Evolutionary conservation across 2,329 filamentous ascomycete genomes (phyloP), one percentile per base, ranked within the genome.

Genomic region (Penicillium sp.): DNA sequence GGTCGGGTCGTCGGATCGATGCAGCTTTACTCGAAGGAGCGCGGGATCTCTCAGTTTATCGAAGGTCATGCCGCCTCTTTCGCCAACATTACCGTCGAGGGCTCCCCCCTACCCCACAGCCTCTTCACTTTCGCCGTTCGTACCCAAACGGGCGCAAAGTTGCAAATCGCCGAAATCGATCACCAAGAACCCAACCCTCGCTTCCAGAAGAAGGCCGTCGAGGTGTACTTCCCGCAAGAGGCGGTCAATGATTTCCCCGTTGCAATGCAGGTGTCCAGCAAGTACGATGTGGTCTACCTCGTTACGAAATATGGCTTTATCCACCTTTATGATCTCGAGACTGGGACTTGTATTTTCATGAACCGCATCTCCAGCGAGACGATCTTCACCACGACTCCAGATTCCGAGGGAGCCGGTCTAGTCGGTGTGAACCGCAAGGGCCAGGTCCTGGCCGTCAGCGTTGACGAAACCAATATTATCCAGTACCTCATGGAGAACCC

Each of bases 251-350:
- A 99, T 74, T 99, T 99, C 81, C 94, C 95, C 2, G 94, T 99
- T 55, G 92, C 93, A 19, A 94, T 99, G 79, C 95, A 99, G 78
- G 88, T 99, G 46, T 97, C 94, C 4, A 87, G 91, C 70, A 96
- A 94, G 78, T 99, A 99, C 77, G 93, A 92, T 70, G 87, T 99
- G 72, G 88, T 99, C 70, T 97, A 97, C 78, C 86, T 99, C 70
- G 91, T 99, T 61, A 99, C 94, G 56, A 99, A 99, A 77, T 99
- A 97, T 71, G 94, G 94, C 52, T 99, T 97, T 79, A 97, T 99
- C 69, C 94, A 99, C 78, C 85, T 99, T 25, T 97, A 99, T 78
- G 95, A 99, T 71, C 86, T 99, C 56, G 95, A 99, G 81, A 94
- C 90, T 8, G 95, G 91, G 57, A 90, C 89, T 13, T 95, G 91